phyloP scores from a whole-genome alignment of 441 rosid species.

The Aquilaria agallochum region DNA sequence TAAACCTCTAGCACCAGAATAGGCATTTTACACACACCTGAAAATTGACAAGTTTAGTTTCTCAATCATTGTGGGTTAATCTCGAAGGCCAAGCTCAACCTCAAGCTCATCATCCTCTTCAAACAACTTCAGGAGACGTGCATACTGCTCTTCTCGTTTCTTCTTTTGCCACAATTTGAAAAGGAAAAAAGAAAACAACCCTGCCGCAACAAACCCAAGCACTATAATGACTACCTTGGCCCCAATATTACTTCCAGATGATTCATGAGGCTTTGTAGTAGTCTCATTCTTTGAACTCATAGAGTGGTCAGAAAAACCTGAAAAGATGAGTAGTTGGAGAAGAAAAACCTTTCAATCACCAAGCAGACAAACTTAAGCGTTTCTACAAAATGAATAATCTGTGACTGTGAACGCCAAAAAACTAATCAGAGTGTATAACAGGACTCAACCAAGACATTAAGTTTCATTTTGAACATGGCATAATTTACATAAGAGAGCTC shows the following conservation, averaged over 20 bases:
- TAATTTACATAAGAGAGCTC: no score
- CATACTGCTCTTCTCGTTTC: conserved; percentile 97
- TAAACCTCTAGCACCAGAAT: no score
- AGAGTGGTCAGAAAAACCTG: conserved; percentile 57
- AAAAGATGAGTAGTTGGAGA: neutral
- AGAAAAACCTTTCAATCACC: no score
- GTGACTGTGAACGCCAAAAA: no score
- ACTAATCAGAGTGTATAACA: no score
- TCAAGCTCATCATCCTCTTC: conserved; percentile 99
- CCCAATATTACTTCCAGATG: conserved; percentile 42
- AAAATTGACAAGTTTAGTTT: conserved; percentile 9
- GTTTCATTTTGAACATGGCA: no score
- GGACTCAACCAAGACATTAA: no score
- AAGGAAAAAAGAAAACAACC: conserved; percentile 53
- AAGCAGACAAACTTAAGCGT: neutral
- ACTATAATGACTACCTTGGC: conserved; percentile 44
- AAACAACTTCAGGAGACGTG: conserved; percentile 85
- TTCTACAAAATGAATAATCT: no score
- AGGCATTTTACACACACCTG: conserved; percentile 11
- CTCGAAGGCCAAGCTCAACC: conserved; percentile 95
- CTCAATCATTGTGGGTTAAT: conserved; percentile 31
- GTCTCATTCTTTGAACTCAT: conserved; percentile 38
- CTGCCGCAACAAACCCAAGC: conserved; percentile 48
- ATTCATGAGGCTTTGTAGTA: conserved; percentile 29
- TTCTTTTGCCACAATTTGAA: conserved; percentile 93